phyloP scores from a whole-genome alignment of 2,329 filamentous ascomycete species.

The Stagonosporopsis chrysanthemi region DNA sequence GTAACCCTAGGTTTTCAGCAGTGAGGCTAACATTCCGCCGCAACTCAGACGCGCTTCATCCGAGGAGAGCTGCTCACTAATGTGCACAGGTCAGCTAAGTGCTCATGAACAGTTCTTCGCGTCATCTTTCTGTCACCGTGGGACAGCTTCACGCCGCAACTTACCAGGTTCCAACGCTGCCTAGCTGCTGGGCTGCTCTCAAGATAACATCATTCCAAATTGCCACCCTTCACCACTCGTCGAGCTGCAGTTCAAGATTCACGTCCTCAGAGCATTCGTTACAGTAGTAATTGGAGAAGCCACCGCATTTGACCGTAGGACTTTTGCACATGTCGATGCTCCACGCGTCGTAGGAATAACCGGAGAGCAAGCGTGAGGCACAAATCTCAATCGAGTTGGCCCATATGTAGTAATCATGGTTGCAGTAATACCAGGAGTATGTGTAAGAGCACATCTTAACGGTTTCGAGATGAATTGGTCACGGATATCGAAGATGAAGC shows the following conservation, averaged over 20 bases:
- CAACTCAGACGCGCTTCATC: slow-evolving; percentile 4
- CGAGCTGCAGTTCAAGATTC: slow-evolving; percentile 52
- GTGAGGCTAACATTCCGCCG: slow-evolving; percentile 11
- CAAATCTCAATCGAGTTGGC: slow-evolving; percentile 56
- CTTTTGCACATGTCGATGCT: slow-evolving; percentile 58
- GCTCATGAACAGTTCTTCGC: background rate
- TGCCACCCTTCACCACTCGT: slow-evolving; percentile 44
- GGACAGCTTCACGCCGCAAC: background rate
- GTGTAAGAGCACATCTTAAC: slow-evolving; percentile 55
- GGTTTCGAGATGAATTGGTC: background rate
- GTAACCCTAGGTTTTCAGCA: background rate
- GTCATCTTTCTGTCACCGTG: background rate
- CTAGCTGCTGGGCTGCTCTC: background rate
- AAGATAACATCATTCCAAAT: background rate
- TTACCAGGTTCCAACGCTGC: background rate
- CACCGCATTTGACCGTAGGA: slow-evolving; percentile 51
- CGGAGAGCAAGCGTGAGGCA: slow-evolving; percentile 53
- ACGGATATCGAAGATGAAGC: too few species aligned
- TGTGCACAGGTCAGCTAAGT: slow-evolving; percentile 23
- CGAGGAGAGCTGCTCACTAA: background rate
- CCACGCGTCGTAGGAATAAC: slow-evolving; percentile 59
- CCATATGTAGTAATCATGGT: slow-evolving; percentile 59
- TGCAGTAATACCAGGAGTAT: slow-evolving; percentile 58
- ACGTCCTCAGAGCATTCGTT: slow-evolving; percentile 54
- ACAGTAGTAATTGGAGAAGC: slow-evolving; percentile 56